Evolutionary conservation across 768 basidiomycete genomes (phyloP).

Genomic region (Suillus paluster): DNA sequence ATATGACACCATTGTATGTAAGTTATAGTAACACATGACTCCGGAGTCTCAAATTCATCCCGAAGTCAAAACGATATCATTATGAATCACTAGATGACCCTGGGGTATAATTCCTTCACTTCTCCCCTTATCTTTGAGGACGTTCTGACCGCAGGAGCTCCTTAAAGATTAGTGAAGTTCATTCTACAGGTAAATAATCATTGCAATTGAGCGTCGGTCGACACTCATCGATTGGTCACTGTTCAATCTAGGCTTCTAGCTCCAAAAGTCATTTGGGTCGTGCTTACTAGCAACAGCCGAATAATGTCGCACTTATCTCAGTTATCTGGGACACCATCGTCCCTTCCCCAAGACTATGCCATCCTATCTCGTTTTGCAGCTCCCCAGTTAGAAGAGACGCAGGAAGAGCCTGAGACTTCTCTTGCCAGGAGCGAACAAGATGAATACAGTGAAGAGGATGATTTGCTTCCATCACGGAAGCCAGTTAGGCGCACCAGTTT

Average conservation of each 20-base stretch:
- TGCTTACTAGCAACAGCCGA: neutral
- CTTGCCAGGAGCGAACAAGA: constrained; percentile 10
- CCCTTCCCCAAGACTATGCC: constrained; percentile 65
- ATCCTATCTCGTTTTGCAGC: constrained; percentile 54
- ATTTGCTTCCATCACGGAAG: neutral
- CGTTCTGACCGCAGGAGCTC: neutral
- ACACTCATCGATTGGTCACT: neutral
- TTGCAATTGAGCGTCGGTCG: too few species aligned
- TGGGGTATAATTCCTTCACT: neutral
- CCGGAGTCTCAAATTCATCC: neutral
- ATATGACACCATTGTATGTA: too few species aligned
- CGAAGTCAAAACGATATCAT: neutral
- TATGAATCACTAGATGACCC: neutral
- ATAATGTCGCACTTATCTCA: neutral
- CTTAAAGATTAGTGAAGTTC: neutral
- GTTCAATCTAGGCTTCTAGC: neutral
- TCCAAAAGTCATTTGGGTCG: neutral
- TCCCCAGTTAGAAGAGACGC: constrained; percentile 9
- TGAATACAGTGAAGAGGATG: neutral
- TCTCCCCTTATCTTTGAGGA: neutral
- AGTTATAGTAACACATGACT: too few species aligned
- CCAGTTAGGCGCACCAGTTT: constrained; percentile 27
- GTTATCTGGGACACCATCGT: constrained; percentile 42
- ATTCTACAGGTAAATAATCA: neutral
- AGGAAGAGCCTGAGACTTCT: constrained; percentile 7